Percentiles rank a stretch among this genome's conserved stretches.
Evolutionary conservation across 257 asterid species (phyloP).

Genomic region (Przewalskia tangutica): DNA sequence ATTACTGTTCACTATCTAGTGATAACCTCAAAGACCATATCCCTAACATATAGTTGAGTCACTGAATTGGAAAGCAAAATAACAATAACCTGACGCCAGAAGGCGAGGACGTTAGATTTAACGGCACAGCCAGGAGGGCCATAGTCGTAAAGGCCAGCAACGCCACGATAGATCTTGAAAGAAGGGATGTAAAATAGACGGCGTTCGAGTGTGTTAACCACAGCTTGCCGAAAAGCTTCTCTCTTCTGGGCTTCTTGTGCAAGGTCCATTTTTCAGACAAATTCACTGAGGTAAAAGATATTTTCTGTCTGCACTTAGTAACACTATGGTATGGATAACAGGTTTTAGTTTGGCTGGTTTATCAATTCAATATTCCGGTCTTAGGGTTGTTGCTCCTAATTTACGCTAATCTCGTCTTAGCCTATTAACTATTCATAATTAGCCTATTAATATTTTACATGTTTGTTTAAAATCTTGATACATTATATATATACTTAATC

Average conservation of each 20-base stretch:
- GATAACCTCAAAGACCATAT: background rate
- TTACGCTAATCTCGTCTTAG: background rate
- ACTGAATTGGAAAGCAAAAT: slow-evolving; percentile 1
- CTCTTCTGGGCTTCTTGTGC: slow-evolving; percentile 1
- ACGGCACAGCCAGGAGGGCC: slow-evolving; percentile 93
- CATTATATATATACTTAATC: too few relatives aligned
- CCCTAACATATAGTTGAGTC: background rate
- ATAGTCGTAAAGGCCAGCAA: slow-evolving; percentile 77
- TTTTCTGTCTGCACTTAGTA: background rate
- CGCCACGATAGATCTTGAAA: slow-evolving; percentile 80
- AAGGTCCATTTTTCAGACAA: background rate
- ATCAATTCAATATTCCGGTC: background rate
- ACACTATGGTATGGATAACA: background rate
- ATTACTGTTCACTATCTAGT: background rate
- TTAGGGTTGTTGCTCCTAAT: background rate
- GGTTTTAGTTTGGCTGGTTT: background rate
- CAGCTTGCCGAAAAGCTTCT: slow-evolving; percentile 69
- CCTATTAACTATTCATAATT: too few relatives aligned
- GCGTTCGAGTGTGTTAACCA: slow-evolving; percentile 66
- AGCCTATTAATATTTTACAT: background rate
- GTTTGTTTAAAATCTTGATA: too few relatives aligned
- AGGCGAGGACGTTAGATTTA: slow-evolving; percentile 72
- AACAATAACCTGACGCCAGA: slow-evolving; percentile 75
- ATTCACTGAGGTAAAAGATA: background rate
- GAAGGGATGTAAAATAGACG: slow-evolving; percentile 73